Evolutionary conservation across 495 filamentous ascomycete genomes (phyloP), one percentile per base, ranked within the genome.

Genomic region (Neurospora sp.): DNA sequence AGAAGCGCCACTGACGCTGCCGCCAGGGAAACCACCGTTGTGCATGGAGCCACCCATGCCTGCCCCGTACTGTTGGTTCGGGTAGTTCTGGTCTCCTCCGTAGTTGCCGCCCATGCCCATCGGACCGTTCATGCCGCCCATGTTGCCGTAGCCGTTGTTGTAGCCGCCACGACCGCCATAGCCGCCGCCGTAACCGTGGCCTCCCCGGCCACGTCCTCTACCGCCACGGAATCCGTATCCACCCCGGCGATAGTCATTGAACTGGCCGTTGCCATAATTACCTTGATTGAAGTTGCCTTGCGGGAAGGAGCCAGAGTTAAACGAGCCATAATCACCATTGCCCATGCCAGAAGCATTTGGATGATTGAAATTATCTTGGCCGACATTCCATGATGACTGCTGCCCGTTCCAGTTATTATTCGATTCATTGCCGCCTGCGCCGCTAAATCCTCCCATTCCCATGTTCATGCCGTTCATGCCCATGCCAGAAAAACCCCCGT

Each of bases 391-490:
- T 86, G 84, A 86, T 86, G 53, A 61, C 53, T 89, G 88, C 81
- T 91, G 87, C 80, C 86, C 85, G 85, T 85, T 89, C 89, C 89
- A 91, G 80, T 85, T 87, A 84, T 87, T 82, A 83, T 85, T 83
- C 81, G 86, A 81, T 79, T 85, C 82, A 73, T 77, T 78, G 22
- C 90, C 89, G 86, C 89, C 53, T 61, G 53, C 53, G 53, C 53
- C 53, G 53, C 53, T 61, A 61, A 61, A 94, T 76, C 90, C 92
- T 83, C 90, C 92, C 89, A 91, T 90, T 77, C 90, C 90, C 92
- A 96, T 92, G 85, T 89, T 92, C 92, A 94, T 94, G 85, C 91
- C 91, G 88, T 90, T 91, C 91, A 95, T 95, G 88, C 91, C 92
- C 91, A 94, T 94, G 85, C 90, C 90, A 81, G 88, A 88, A 79